phyloP scores from a whole-genome alignment of 2,329 filamentous ascomycete genomes.

The Colletotrichum kahawae region DNA sequence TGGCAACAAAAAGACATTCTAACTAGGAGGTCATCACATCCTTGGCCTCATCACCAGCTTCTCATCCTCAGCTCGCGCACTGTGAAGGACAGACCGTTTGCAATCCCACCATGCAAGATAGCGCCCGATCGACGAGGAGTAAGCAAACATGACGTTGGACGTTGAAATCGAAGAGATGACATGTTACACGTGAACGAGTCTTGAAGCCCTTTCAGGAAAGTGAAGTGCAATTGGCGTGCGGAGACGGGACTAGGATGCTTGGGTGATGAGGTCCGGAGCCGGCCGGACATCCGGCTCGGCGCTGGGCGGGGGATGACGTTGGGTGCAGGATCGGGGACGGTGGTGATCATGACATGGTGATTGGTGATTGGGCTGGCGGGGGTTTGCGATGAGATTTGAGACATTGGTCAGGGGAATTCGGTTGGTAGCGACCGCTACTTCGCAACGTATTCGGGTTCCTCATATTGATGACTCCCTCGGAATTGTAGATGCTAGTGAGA shows the following conservation, averaged over 20 bases:
- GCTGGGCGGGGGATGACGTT: constrained; percentile 5
- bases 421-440: not conserved
- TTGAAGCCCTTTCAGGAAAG: not conserved
- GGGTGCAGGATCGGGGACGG: not conserved
- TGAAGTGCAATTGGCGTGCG: not conserved
- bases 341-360: not conserved
- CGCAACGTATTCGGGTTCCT: not conserved
- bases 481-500: too few relatives aligned
- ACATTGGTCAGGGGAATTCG: not conserved
- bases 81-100: not conserved
- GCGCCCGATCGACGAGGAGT: not conserved
- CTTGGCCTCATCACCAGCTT: too few relatives aligned
- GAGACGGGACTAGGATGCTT: not conserved
- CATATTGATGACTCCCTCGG: too few relatives aligned
- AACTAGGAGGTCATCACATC: too few relatives aligned
- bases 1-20: too few relatives aligned
- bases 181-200: not conserved
- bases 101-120: not conserved
- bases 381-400: not conserved
- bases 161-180: not conserved
- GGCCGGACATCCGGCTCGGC: not conserved
- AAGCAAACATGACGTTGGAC: not conserved
- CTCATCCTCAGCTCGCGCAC: too few relatives aligned
- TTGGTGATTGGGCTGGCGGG: not conserved
- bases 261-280: not conserved